A percentile compares a stretch with the other conserved stretches of the same genome.
Evolutionary conservation across 345 rosid species (phyloP).

Genomic region (Limnanthes douglasii): DNA sequence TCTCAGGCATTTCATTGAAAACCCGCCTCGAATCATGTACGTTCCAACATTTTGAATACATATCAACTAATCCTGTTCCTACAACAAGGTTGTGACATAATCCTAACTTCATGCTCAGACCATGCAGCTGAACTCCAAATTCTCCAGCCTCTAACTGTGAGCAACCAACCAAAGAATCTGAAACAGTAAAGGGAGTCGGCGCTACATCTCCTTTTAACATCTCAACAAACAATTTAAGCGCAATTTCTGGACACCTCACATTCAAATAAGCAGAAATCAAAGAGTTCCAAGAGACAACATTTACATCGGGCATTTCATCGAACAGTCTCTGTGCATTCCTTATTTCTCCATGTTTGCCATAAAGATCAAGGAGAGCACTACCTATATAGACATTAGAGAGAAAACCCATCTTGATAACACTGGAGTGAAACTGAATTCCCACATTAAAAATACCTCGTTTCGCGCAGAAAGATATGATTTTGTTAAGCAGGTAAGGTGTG

Average conservation of each 20-base stretch:
- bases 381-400: conserved; percentile 15
- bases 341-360: conserved; percentile 11
- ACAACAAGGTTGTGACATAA: conserved; percentile 14
- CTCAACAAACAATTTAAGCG: conserved; percentile 8
- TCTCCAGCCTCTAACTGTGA: conserved; percentile 12
- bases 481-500: conserved; percentile 13
- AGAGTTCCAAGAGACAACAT: conserved; percentile 19
- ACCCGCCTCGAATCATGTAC: conserved; percentile 10
- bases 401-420: conserved; percentile 14
- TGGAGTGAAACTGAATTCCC: conserved; percentile 18
- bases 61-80: conserved; percentile 17
- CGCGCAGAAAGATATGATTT: conserved; percentile 13
- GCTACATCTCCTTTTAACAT: conserved; percentile 7
- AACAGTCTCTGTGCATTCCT: conserved; percentile 10
- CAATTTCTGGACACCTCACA: conserved; percentile 4
- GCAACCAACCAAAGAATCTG: conserved; percentile 12
- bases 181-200: conserved; percentile 8
- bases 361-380: conserved; percentile 16
- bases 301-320: conserved; percentile 14
- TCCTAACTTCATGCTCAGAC: conserved; percentile 15
- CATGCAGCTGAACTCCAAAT: conserved; percentile 19
- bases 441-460: conserved; percentile 5
- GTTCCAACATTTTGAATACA: conserved; percentile 15
- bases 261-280: conserved; percentile 18
- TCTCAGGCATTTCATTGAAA: conserved; percentile 10